phyloP scores from a whole-genome alignment of 2,329 filamentous ascomycete species.

The Helicocarpus griseus region DNA sequence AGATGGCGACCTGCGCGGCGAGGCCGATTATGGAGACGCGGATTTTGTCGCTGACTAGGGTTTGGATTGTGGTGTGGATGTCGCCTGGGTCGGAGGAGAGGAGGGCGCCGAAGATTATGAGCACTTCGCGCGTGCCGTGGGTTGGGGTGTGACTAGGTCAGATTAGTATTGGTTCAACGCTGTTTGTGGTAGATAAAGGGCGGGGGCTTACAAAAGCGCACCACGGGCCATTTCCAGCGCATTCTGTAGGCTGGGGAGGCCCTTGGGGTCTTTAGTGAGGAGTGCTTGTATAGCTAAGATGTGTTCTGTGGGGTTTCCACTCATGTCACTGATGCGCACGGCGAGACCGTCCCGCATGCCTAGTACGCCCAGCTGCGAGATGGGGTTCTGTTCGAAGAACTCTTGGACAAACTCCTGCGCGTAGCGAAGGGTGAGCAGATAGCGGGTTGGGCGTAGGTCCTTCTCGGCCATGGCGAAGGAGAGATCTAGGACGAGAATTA shows the following conservation, averaged over 20 bases:
- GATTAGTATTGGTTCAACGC: slow-evolving; percentile 2
- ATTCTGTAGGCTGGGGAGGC: slow-evolving; percentile 79
- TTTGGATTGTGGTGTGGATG: slow-evolving; percentile 79
- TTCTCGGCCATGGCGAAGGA: slow-evolving; percentile 92
- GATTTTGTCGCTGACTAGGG: slow-evolving; percentile 71
- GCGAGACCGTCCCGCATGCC: slow-evolving; percentile 91
- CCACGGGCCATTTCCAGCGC: slow-evolving; percentile 91
- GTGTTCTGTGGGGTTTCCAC: slow-evolving; percentile 84
- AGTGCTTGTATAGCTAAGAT: slow-evolving; percentile 63
- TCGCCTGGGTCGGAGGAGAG: slow-evolving; percentile 88
- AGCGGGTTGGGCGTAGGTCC: slow-evolving; percentile 80
- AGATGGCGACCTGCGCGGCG: slow-evolving; percentile 85
- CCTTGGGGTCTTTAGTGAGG: slow-evolving; percentile 57
- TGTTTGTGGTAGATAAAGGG: background rate
- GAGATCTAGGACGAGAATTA: slow-evolving; percentile 84
- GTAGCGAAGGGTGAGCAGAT: slow-evolving; percentile 71
- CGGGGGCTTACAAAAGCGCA: slow-evolving; percentile 59
- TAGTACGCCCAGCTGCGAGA: slow-evolving; percentile 85
- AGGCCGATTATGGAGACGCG: slow-evolving; percentile 83
- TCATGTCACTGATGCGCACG: slow-evolving; percentile 75
- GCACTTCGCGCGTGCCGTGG: slow-evolving; percentile 85
- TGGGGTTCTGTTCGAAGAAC: slow-evolving; percentile 97
- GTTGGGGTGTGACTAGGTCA: slow-evolving; percentile 65
- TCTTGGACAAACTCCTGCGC: slow-evolving; percentile 81
- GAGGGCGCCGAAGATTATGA: slow-evolving; percentile 85